These are phyloP conservation scores for Trypanosoma conorhini DNA, from an alignment of 208 protist genomes.

Conservation along the genomic window DNA sequence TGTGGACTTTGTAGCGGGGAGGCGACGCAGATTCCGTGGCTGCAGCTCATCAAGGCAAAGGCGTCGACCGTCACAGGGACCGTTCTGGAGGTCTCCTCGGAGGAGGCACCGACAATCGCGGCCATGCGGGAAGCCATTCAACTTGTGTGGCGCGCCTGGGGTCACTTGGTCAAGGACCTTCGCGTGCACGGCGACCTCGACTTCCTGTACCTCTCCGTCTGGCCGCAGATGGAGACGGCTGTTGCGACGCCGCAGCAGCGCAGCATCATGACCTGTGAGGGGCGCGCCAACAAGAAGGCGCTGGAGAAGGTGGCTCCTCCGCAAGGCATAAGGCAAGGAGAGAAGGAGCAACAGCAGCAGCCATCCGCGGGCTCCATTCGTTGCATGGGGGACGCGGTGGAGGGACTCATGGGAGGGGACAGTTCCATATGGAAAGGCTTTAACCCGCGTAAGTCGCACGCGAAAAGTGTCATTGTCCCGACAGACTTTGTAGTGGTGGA, in stretches of 20 bases:
- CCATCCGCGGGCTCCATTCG: constrained; percentile 1
- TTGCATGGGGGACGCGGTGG: constrained; percentile 14
- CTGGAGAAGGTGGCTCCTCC: constrained; percentile 10
- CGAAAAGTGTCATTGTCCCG: constrained; percentile 40
- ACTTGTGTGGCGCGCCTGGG: constrained; percentile 83
- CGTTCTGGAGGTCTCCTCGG: constrained; percentile 39
- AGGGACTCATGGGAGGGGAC: constrained; percentile 9
- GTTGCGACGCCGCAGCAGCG: constrained; percentile 31
- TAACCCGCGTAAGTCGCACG: constrained; percentile 21
- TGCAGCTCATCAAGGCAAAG: constrained; percentile 45
- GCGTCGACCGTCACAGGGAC: constrained; percentile 48
- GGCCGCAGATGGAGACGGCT: constrained; percentile 62
- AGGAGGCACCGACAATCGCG: constrained; percentile 21
- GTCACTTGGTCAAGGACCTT: constrained; percentile 84
- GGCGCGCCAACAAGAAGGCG: background rate
- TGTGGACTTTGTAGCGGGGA: constrained; percentile 32
- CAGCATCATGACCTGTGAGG: background rate
- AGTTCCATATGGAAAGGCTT: constrained; percentile 28
- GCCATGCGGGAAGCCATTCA: constrained; percentile 59
- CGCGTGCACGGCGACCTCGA: constrained; percentile 85
- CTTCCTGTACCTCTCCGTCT: constrained; percentile 74
- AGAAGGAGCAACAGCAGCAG: background rate
- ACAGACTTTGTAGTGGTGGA: constrained; percentile 83
- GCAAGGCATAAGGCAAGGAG: background rate
- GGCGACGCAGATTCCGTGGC: constrained; percentile 58